phyloP scores from a whole-genome alignment of 2,329 filamentous ascomycete genomes.

The Fusarium sp. region DNA sequence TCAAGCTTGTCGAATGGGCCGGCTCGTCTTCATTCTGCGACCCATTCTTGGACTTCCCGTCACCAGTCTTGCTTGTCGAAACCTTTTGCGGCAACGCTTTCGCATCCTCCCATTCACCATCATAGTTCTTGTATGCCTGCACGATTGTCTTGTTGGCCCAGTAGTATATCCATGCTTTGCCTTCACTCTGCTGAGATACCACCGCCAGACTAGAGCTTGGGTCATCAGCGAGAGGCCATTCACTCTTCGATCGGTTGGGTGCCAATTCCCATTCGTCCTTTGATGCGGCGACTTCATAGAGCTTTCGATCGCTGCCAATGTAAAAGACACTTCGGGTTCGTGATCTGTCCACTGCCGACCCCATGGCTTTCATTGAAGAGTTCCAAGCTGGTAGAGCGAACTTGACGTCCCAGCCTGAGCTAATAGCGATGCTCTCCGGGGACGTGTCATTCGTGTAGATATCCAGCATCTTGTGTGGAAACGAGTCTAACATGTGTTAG shows the following conservation, averaged over 20 bases:
- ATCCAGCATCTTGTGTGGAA: neutral
- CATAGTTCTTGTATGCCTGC: constrained; percentile 5
- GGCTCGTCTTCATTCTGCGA: neutral
- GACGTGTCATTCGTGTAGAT: constrained; percentile 7
- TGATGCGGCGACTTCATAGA: neutral
- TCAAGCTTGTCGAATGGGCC: neutral
- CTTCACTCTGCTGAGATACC: constrained; percentile 9
- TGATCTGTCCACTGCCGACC: constrained; percentile 4
- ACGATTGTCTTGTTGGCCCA: constrained; percentile 19
- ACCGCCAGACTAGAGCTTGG: constrained; percentile 5
- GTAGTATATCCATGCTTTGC: constrained; percentile 11
- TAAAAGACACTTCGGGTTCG: constrained; percentile 5
- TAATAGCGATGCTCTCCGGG: neutral
- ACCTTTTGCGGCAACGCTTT: neutral
- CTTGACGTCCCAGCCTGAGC: neutral
- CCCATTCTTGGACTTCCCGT: neutral
- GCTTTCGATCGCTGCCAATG: neutral
- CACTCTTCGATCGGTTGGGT: constrained; percentile 1
- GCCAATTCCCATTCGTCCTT: constrained; percentile 2
- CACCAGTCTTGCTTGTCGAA: neutral
- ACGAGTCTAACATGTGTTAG: neutral
- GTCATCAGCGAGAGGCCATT: constrained; percentile 2
- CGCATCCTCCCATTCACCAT: neutral
- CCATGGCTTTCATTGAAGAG: neutral
- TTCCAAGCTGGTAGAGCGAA: constrained; percentile 5